phyloP scores from a whole-genome alignment of 306 rosid genomes.

The Fragaria nilgerrensis region DNA sequence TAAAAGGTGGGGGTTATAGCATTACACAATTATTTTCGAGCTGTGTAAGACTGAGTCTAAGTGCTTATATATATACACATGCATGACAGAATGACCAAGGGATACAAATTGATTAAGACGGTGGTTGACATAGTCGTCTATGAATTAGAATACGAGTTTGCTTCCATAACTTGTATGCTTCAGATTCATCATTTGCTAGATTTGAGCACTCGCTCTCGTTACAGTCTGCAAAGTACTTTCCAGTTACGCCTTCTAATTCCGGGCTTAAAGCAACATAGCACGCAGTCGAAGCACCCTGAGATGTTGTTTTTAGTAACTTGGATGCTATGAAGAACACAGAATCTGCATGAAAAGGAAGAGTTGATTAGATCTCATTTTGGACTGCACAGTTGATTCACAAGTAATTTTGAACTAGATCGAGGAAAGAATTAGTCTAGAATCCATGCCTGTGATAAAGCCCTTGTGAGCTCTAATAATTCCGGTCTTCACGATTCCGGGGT shows the following conservation, averaged over 20 bases:
- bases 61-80: background rate
- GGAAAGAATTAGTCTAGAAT: background rate
- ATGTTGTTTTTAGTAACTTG: constrained; percentile 66
- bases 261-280: constrained; percentile 84
- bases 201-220: constrained; percentile 69
- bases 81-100: constrained; percentile 9
- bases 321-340: constrained; percentile 83
- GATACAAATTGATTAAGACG: constrained; percentile 26
- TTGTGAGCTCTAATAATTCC: constrained; percentile 82
- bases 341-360: constrained; percentile 50
- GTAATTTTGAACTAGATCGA: background rate
- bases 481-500: constrained; percentile 90
- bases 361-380: constrained; percentile 11
- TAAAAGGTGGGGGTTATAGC: too few relatives aligned
- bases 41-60: background rate
- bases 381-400: background rate
- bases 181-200: constrained; percentile 74
- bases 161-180: constrained; percentile 72
- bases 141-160: constrained; percentile 58
- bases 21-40: background rate
- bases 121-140: constrained; percentile 46
- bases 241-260: constrained; percentile 62
- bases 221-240: constrained; percentile 84
- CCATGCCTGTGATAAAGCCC: constrained; percentile 65
- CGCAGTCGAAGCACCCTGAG: constrained; percentile 94